These are phyloP conservation scores for Durusdinium trenchii DNA, from an alignment of 73 alveolate species.

Conservation along the genomic window DNA sequence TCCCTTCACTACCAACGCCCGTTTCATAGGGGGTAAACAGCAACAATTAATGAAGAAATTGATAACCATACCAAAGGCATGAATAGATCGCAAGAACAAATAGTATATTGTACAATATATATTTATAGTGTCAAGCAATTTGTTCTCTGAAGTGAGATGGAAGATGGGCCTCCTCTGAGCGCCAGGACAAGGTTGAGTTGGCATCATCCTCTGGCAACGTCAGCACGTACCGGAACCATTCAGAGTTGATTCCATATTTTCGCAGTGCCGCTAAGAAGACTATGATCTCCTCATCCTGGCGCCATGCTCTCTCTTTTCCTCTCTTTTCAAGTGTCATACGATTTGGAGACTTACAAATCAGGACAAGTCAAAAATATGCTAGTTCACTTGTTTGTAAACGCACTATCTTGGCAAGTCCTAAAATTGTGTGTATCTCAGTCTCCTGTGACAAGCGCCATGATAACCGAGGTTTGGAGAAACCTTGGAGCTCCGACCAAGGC, in stretches of 20 bases:
- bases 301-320: not conserved
- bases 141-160: too few species aligned
- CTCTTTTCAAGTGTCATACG: not conserved
- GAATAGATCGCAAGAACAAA: too few species aligned
- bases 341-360: too few species aligned
- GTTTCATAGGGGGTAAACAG: too few species aligned
- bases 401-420: not conserved
- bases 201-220: slow-evolving; percentile 29
- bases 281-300: slow-evolving; percentile 71
- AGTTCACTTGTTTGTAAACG: not conserved
- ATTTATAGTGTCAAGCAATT: too few species aligned
- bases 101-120: too few species aligned
- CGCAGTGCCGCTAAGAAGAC: slow-evolving; percentile 73
- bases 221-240: slow-evolving; percentile 44
- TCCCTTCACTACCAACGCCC: too few species aligned
- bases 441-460: not conserved
- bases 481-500: slow-evolving; percentile 47
- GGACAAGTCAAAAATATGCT: not conserved
- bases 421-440: not conserved
- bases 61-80: too few species aligned
- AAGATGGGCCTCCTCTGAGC: slow-evolving; percentile 24
- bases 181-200: not conserved
- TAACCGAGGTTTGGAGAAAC: not conserved
- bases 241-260: slow-evolving; percentile 39
- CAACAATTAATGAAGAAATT: too few species aligned